Evolutionary conservation across 257 asterid genomes (phyloP).

Genomic region (Perilla frutescens): DNA sequence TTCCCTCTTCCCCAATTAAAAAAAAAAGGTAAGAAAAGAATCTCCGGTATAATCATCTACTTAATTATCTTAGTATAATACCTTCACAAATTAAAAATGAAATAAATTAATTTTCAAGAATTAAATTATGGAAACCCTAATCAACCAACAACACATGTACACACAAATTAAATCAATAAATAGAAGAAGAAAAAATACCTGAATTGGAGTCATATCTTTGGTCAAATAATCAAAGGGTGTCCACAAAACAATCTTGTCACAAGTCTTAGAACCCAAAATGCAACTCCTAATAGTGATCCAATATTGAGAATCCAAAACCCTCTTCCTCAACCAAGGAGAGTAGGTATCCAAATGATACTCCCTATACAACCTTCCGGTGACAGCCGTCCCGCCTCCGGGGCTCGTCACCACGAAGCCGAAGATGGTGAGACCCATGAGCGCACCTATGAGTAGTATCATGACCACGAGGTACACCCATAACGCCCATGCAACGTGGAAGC

Average conservation of each 20-base stretch:
- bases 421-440: constrained; percentile 68
- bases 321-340: constrained; percentile 80
- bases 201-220: constrained; percentile 80
- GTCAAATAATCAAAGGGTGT: constrained; percentile 76
- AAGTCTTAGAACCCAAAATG: constrained; percentile 76
- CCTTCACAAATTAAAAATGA: no score
- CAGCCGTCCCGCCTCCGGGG: constrained; percentile 65
- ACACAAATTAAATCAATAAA: not conserved
- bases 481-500: constrained; percentile 93
- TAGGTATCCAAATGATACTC: constrained; percentile 72
- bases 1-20: no score
- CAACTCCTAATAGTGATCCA: constrained; percentile 77
- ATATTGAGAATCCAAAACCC: constrained; percentile 60
- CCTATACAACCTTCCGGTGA: constrained; percentile 66
- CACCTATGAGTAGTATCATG: constrained; percentile 76
- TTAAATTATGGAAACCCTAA: not conserved
- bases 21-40: no score
- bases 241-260: constrained; percentile 72
- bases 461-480: constrained; percentile 77
- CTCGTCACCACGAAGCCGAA: constrained; percentile 89
- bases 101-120: no score
- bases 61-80: no score
- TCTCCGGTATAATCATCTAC: no score
- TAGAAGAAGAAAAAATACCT: constrained; percentile 46
- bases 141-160: no score